Percentiles rank a stretch among this genome's conserved stretches.
phyloP scores from a whole-genome alignment of 768 basidiomycete species.

The Tubosaeta brunneosetosa region DNA sequence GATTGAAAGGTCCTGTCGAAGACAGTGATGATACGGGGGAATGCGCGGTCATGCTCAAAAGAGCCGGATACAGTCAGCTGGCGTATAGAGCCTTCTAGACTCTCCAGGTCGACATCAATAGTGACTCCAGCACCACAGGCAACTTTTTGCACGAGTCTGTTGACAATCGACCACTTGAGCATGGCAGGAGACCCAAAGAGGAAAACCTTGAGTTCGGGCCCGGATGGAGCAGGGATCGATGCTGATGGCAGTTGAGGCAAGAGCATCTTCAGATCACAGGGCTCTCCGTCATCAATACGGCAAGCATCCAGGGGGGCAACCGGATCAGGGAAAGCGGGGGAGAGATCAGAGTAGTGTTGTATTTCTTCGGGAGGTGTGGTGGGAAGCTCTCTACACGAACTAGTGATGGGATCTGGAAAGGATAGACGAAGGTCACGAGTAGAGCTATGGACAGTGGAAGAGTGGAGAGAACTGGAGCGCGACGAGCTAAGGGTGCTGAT shows the following conservation, averaged over 20 bases:
- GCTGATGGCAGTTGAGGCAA: constrained; percentile 31
- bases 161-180: constrained; percentile 59
- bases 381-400: constrained; percentile 56
- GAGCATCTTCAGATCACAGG: constrained; percentile 17
- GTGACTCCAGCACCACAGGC: constrained; percentile 34
- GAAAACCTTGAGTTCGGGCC: constrained; percentile 52
- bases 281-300: constrained; percentile 32
- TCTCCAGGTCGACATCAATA: constrained; percentile 18
- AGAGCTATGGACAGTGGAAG: constrained; percentile 53
- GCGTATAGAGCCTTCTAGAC: constrained; percentile 20
- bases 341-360: constrained; percentile 37
- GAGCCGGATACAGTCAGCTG: constrained; percentile 25
- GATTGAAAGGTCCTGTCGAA: constrained; percentile 33
- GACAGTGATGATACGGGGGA: constrained; percentile 34
- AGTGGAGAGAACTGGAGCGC: constrained; percentile 56
- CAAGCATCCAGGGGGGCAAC: constrained; percentile 12
- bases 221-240: constrained; percentile 19
- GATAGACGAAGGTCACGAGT: constrained; percentile 73
- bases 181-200: constrained; percentile 62
- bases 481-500: constrained; percentile 74
- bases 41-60: constrained; percentile 21
- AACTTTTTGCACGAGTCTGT: constrained; percentile 54
- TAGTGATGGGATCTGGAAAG: constrained; percentile 79
- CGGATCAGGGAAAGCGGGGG: constrained; percentile 16
- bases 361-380: constrained; percentile 55